Evolutionary conservation across 768 basidiomycete species (phyloP).

Genomic region (Boletus sp.): DNA sequence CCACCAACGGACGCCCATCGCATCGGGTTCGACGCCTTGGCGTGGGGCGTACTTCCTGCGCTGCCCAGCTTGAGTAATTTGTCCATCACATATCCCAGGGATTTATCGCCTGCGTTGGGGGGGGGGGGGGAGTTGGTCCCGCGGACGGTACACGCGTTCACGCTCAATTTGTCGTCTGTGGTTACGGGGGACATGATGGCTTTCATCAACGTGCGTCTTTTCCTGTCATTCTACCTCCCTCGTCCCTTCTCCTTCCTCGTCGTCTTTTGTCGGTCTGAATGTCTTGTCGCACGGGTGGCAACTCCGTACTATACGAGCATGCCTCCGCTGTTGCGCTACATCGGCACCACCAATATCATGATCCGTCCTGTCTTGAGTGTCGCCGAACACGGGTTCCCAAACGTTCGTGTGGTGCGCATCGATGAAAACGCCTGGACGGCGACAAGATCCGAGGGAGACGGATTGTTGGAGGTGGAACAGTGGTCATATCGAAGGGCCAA

Average conservation of each 20-base stretch:
- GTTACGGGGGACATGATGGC: slow-evolving; percentile 39
- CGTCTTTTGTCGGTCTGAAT: neutral
- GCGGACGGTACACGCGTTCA: slow-evolving; percentile 45
- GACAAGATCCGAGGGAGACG: slow-evolving; percentile 25
- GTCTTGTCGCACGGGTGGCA: slow-evolving; percentile 38
- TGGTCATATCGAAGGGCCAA: slow-evolving; percentile 53
- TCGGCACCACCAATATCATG: slow-evolving; percentile 51
- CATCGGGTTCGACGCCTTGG: slow-evolving; percentile 64
- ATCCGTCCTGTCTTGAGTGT: slow-evolving; percentile 39
- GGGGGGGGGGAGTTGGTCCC: slow-evolving; percentile 73
- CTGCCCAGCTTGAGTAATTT: slow-evolving; percentile 50
- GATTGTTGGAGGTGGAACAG: slow-evolving; percentile 43
- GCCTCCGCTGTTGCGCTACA: slow-evolving; percentile 50
- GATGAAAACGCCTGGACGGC: slow-evolving; percentile 57
- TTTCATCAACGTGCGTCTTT: slow-evolving; percentile 39
- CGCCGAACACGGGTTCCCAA: slow-evolving; percentile 60
- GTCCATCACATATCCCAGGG: slow-evolving; percentile 60
- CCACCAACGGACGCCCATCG: slow-evolving; percentile 43
- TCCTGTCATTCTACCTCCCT: too few species aligned
- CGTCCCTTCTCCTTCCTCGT: neutral
- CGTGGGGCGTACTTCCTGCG: slow-evolving; percentile 68
- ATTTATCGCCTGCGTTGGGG: slow-evolving; percentile 59
- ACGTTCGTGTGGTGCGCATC: slow-evolving; percentile 53
- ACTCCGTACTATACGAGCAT: slow-evolving; percentile 56
- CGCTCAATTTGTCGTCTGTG: slow-evolving; percentile 38